These are phyloP conservation scores for Diutina neorugosa DNA, from an alignment of 1,139 yeast genomes.

Conservation along the genomic window DNA sequence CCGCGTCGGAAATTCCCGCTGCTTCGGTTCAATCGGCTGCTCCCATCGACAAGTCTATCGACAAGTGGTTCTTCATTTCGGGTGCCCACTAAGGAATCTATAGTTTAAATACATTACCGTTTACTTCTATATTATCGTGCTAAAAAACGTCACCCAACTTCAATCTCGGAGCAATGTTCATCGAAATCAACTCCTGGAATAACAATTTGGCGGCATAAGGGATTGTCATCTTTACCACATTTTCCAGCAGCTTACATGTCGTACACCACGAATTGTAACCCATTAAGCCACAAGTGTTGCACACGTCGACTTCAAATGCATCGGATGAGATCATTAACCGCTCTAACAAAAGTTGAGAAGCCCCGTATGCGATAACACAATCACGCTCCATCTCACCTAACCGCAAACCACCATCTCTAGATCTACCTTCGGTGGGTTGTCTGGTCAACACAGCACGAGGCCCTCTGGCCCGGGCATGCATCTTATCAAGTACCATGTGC, in stretches of 20 bases:
- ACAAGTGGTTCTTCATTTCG: slow-evolving; percentile 98
- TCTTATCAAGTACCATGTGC: slow-evolving; percentile 97
- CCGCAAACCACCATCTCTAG: slow-evolving; percentile 98
- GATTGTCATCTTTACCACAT: slow-evolving; percentile 85
- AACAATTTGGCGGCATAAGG: slow-evolving; percentile 95
- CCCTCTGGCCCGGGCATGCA: slow-evolving; percentile 99
- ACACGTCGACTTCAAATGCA: slow-evolving; percentile 93
- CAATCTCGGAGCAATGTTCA: slow-evolving; percentile 96
- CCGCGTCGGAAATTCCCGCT: slow-evolving; percentile 47
- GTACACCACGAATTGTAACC: slow-evolving; percentile 98
- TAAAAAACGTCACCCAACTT: slow-evolving; percentile 76
- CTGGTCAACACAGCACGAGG: slow-evolving; percentile 97
- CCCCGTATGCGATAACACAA: slow-evolving; percentile 99
- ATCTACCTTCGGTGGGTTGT: slow-evolving; percentile 98
- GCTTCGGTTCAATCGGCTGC: slow-evolving; percentile 71
- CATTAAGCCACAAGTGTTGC: slow-evolving; percentile 95
- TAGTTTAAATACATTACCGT: not conserved
- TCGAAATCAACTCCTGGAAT: slow-evolving; percentile 90
- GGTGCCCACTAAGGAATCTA: slow-evolving; percentile 42
- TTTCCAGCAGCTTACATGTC: slow-evolving; percentile 79
- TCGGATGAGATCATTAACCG: slow-evolving; percentile 95
- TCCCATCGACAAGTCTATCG: slow-evolving; percentile 91
- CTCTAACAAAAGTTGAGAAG: slow-evolving; percentile 85
- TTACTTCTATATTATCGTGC: not conserved
- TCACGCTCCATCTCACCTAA: slow-evolving; percentile 99